Base-by-base conservation (phyloP, 2,329 filamentous ascomycete species). In the Sarocladium strictum region DNA sequence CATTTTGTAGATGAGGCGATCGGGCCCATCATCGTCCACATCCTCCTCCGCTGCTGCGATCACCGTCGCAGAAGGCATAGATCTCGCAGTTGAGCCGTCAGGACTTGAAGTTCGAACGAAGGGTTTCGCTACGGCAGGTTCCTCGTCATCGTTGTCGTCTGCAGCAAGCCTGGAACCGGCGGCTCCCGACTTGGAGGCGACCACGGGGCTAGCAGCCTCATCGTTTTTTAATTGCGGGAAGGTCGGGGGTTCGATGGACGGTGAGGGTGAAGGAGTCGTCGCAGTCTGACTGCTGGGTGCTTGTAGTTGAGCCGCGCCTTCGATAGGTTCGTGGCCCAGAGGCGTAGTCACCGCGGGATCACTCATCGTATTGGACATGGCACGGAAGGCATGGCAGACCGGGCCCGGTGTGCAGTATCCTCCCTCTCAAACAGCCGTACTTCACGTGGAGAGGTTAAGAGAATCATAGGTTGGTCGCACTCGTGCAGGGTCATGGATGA, bases 1-100 rank as follows among this genome's bases (percentile, higher is more conserved):
- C 90, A 99, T 96, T 67, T 80, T 81, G 69, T 80, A 78, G 43
- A 76, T 68, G 17, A 75, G 61, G 21, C 73, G 70, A 53, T 72
- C 67, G 4, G 63, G 62, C 1, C 62, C 61, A 14, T 63, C 65
- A 15, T 67, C 66, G 17, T 71, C 67, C 21, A 67, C 67, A 14
- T 64, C 62, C 29, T 60, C 58, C 9, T 55, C 56, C 26, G 40
- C 43, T 19, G 40, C 49, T n/a, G 54, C 50, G 5, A 54, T 33
- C 15, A 56, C 26, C 17, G 52, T 51, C 17, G 54, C 54, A 24
- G 56, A 58, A 9, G 56, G 27, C 15, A 45, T 45, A 3, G 43
- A 55, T 10, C 68, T 69, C 3, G 63, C 61, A 19, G 66, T 61
- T 7, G 73, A 67, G 15, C 50, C 50, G 38, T 79, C 74, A 11